Evolutionary conservation across 768 basidiomycete species (phyloP), one percentile per base, ranked within the genome.

Genomic region (Strobilomyces echinocephalus): DNA sequence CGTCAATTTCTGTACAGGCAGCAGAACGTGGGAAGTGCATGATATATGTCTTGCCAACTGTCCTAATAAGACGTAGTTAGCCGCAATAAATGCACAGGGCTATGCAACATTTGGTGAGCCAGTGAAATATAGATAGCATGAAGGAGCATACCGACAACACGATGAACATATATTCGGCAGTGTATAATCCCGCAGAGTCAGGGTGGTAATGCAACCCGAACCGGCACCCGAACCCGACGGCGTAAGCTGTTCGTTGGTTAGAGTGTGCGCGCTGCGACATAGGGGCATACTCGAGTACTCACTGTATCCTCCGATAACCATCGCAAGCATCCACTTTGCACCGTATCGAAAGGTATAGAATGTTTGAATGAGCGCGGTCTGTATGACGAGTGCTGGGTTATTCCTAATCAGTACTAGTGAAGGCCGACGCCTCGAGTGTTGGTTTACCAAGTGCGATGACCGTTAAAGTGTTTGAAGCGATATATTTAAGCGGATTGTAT

Each of bases 81-180:
- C 77, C 5, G 83, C 83, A 56, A 86, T 83, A 69, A 88, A 88
- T 26, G 84, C 86, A 63, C 88, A 89, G 5, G 87, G 86, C 82
- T 84, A 47, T 11, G 44, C 7, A 24, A 15, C 5, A 9, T 10
- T 3, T 4, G 16, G 10, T 51, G 18, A 63, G 26, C 16, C 21
- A 28, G 8, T 1, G 18, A 16, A 44, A 33, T 12, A 15, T 77
- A 49, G 28, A 24, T 5, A 3, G 6, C 10, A 33, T 7, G 24
- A 33, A 31, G n/a, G 35, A 20, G 47, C 58, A 16, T 52, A 66
- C 83, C 5, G 82, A 80, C 43, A 85, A 74, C 8, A 81, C 82
- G 55, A 84, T 76, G 61, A 85, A 76, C 9, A 84, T 65, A 55
- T 85, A 80, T 63, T 83, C 77, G 0, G 71, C 66, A 49, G 84